Conservation (phyloP, 176 grass and related monocot species). For the Sorghum bicolor region Sorghum_bicolor_NCBIv3 NC_012871.2:21428001-21428500, state of each 20-base stretch:
- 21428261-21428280: background rate
- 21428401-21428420: background rate
- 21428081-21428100: no score
- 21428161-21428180: background rate
- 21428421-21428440: background rate
- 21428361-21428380: slow-evolving; percentile 1
- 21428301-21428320: no score
- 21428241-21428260: background rate
- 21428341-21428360: background rate
- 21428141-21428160: background rate
- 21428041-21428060: no score
- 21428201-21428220: background rate
- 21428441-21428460: background rate
- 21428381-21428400: background rate
- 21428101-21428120: no score
- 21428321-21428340: background rate
- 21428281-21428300: background rate
- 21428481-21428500: background rate
- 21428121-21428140: background rate
- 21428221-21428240: background rate
- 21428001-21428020: no score
- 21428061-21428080: no score
- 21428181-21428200: background rate
- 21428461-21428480: background rate
- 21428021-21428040: no score